A percentile compares a stretch with the other conserved stretches of the same genome.
Evolutionary conservation across 352 stramenopile genomes (phyloP).

Genomic region (Globisporangium rhizosaccharum): DNA sequence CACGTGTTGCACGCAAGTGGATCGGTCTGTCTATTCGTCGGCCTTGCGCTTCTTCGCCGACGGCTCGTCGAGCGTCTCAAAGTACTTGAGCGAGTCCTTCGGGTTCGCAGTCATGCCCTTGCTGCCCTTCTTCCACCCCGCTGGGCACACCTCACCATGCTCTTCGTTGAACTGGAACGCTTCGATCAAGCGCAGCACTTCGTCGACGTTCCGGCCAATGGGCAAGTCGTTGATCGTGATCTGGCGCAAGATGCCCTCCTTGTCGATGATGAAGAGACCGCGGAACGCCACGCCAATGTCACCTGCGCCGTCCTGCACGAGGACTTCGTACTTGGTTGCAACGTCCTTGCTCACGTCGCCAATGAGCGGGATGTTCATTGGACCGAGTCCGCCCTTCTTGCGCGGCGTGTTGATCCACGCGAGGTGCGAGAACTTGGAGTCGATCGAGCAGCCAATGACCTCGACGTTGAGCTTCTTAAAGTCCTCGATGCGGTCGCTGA

Average conservation of each 20-base stretch:
- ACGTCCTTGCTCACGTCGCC: constrained; percentile 88
- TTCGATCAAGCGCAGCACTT: constrained; percentile 87
- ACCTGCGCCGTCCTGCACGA: constrained; percentile 51
- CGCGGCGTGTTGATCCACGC: constrained; percentile 88
- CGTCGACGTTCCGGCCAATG: constrained; percentile 87
- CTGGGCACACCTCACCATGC: constrained; percentile 88
- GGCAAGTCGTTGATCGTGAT: constrained; percentile 89
- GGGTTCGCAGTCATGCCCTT: constrained; percentile 82
- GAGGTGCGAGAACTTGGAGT: constrained; percentile 88
- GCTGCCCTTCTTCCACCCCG: constrained; percentile 87
- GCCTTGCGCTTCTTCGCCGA: constrained; percentile 12
- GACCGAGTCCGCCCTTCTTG: constrained; percentile 85
- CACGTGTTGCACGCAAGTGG: not conserved
- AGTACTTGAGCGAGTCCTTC: constrained; percentile 76
- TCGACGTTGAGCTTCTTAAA: constrained; percentile 79
- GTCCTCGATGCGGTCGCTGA: constrained; percentile 73
- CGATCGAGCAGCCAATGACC: constrained; percentile 71
- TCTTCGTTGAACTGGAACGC: constrained; percentile 91
- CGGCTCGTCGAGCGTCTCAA: constrained; percentile 32
- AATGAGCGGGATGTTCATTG: constrained; percentile 90
- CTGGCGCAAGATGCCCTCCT: constrained; percentile 71
- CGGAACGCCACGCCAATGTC: constrained; percentile 77
- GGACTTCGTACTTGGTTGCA: constrained; percentile 78
- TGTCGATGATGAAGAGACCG: constrained; percentile 90
- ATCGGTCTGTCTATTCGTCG: constrained; percentile 6